Conservation (phyloP, 805 yeast species). For the Sugiyamaella qingdaonensis region DNA sequence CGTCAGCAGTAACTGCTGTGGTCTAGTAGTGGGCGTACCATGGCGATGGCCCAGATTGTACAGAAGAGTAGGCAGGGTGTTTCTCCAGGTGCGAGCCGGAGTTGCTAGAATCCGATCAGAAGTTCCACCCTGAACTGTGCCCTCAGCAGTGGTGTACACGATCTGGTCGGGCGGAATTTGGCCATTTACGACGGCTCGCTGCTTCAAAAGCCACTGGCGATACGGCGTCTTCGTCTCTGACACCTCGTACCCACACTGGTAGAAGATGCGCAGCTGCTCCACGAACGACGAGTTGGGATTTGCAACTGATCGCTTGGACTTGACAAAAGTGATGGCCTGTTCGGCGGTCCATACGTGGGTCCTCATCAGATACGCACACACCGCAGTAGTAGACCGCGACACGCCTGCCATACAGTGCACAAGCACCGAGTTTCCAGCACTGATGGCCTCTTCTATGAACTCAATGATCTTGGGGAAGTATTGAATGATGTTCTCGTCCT, state of each 20-base stretch:
- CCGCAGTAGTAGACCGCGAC: conserved; percentile 82
- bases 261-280: conserved; percentile 65
- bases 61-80: conserved; percentile 75
- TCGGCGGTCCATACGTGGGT: conserved; percentile 54
- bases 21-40: conserved; percentile 8
- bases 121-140: neutral
- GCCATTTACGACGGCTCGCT: conserved; percentile 27
- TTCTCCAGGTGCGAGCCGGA: conserved; percentile 67
- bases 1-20: conserved; percentile 3
- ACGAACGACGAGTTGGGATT: conserved; percentile 73
- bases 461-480: conserved; percentile 56
- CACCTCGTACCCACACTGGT: conserved; percentile 37
- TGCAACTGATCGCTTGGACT: conserved; percentile 44
- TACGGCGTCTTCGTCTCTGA: conserved; percentile 31
- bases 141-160: conserved; percentile 9
- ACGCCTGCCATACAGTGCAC: conserved; percentile 80
- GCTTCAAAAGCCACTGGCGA: conserved; percentile 38
- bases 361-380: conserved; percentile 85
- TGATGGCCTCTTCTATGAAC: conserved; percentile 59
- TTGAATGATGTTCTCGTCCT: conserved; percentile 58
- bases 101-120: neutral
- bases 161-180: conserved; percentile 2
- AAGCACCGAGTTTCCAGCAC: conserved; percentile 31
- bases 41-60: conserved; percentile 4
- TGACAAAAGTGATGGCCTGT: conserved; percentile 75